A percentile compares a stretch with the other conserved stretches of the same genome.
Evolutionary conservation across 768 basidiomycete species (phyloP).

Genomic region (Suillus ampliporus): DNA sequence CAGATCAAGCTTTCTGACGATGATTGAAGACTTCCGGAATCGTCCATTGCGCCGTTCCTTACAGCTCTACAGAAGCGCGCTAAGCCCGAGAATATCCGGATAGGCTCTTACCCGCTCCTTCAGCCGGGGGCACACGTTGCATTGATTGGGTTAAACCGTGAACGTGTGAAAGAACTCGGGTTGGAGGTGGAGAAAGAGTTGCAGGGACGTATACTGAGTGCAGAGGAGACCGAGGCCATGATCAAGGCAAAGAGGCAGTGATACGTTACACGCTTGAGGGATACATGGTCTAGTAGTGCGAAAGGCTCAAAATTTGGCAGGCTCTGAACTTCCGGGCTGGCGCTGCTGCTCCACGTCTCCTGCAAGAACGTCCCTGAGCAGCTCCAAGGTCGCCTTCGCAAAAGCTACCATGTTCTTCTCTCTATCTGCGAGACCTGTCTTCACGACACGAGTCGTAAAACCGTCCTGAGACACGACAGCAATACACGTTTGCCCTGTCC

Average conservation of each 20-base stretch:
- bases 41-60: slow-evolving; percentile 86
- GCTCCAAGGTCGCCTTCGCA: slow-evolving; percentile 19
- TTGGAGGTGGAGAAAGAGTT: slow-evolving; percentile 66
- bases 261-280: background rate
- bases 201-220: slow-evolving; percentile 64
- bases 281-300: background rate
- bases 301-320: background rate
- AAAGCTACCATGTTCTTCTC: slow-evolving; percentile 27
- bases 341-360: slow-evolving; percentile 20
- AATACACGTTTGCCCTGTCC: slow-evolving; percentile 18
- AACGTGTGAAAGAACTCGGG: slow-evolving; percentile 59
- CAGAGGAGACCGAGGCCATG: slow-evolving; percentile 65
- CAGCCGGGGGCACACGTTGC: slow-evolving; percentile 66
- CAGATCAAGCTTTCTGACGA: background rate
- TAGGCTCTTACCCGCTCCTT: slow-evolving; percentile 80
- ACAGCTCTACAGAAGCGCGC: slow-evolving; percentile 78
- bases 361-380: slow-evolving; percentile 21
- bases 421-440: slow-evolving; percentile 20
- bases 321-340: background rate
- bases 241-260: slow-evolving; percentile 31
- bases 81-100: slow-evolving; percentile 74
- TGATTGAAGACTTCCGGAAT: slow-evolving; percentile 67
- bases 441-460: slow-evolving; percentile 19
- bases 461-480: slow-evolving; percentile 17
- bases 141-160: slow-evolving; percentile 54